Conservation (phyloP, 352 stramenopile species). For the Pythium plurisporium region DNA sequence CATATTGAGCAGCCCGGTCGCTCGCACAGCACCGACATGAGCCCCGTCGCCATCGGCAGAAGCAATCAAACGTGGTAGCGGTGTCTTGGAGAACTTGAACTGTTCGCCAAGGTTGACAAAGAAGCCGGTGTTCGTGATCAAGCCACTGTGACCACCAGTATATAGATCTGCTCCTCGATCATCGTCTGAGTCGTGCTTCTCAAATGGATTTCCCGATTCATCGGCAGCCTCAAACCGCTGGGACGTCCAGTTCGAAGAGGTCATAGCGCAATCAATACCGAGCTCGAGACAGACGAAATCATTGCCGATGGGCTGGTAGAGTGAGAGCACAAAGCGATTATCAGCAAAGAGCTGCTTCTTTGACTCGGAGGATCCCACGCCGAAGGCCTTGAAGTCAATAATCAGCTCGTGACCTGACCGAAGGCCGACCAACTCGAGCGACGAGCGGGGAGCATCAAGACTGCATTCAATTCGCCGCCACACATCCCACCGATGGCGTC, state of each 20-base stretch:
- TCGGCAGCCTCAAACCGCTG: conserved; percentile 16
- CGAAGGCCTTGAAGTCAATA: conserved; percentile 54
- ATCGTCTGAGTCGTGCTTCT: conserved; percentile 6
- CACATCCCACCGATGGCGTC: conserved; percentile 44
- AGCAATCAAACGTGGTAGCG: conserved; percentile 23
- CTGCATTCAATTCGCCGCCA: conserved; percentile 60
- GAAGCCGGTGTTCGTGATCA: conserved; percentile 20
- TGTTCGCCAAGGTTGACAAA: conserved; percentile 30
- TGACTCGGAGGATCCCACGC: conserved; percentile 20
- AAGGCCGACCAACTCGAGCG: conserved; percentile 38
- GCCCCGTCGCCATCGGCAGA: conserved; percentile 3
- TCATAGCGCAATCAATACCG: conserved; percentile 31
- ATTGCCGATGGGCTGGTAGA: conserved; percentile 58
- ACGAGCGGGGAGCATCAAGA: conserved; percentile 35
- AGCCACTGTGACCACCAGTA: conserved; percentile 8
- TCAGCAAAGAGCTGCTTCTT: conserved; percentile 20
- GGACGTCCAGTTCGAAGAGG: conserved; percentile 31
- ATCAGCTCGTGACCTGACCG: conserved; percentile 54
- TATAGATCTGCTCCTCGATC: conserved; percentile 11
- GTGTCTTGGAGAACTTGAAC: conserved; percentile 24
- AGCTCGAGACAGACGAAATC: conserved; percentile 43
- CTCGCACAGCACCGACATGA: conserved; percentile 33
- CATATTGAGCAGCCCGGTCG: conserved; percentile 72
- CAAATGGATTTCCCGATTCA: conserved; percentile 5
- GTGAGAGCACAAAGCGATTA: conserved; percentile 32